Evolutionary conservation across 2,329 filamentous ascomycete species (phyloP), one percentile per base, ranked within the genome.

Genomic region (Penicillium sclerotiorum): DNA sequence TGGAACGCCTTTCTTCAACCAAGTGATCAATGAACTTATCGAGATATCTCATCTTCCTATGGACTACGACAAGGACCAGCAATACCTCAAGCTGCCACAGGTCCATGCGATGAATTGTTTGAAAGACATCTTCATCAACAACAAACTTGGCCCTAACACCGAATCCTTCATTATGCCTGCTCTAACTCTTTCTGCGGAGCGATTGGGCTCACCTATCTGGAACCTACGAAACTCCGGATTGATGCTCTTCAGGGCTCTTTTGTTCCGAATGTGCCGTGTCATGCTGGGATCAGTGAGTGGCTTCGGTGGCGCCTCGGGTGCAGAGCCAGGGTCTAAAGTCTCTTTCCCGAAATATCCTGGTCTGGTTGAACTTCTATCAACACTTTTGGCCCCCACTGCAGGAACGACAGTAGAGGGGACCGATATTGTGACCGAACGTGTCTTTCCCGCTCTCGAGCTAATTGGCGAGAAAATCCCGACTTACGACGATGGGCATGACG

Each of bases 71-170:
- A 52, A 52, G 25, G 51, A 60, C 17, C 57, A 61, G 13, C 63
- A 68, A 52, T 76, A 81, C 41, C 73, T 79, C 23, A 78, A 88
- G 33, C 74, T 97, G 4, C 88, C 91, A 0, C 93, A 99, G 70
- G 94, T 99, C 0, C 94, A 99, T 69, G 91, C 94, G 0, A 81
- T 96, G 65, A 99, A 99, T 67, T 96, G 89, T 53, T 76, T 99
- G 49, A 94, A 94, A 65, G 91, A 95, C 57, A 86, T 96, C 2
- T 94, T 96, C 70, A 93, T 89, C 49, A 91, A 87, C 58, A 90
- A 90, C 0, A 83, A 84, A 42, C 78, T 97, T 12, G 80, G 89
- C 22, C 83, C 84, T 47, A 80, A 81, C 45, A 88, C 90, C 0
- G 90, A 95, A 61, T 76, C 77, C 0, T 87, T 91, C 59, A 78